Evolutionary conservation across 148 eudicot species (phyloP), one percentile per base, ranked within the genome.

Genomic region (Talinum fruticosum): DNA sequence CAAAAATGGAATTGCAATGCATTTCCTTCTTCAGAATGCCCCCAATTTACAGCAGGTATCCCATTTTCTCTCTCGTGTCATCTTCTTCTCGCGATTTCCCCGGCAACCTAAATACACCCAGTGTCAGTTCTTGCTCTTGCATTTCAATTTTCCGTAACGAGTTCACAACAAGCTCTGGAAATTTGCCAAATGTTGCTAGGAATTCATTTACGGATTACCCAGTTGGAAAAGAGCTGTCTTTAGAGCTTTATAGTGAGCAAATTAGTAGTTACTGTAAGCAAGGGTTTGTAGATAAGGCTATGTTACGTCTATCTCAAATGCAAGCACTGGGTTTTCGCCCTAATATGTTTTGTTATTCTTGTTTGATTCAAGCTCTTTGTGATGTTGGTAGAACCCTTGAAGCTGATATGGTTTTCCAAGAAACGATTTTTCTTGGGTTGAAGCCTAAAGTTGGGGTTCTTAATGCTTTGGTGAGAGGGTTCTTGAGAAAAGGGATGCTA

Each of bases 371-470:
- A 51, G 88, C 84, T 76, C 88, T 95, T 66, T 91, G 87, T 66
- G 81, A 78, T 81, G 87, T 80, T 59, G 98, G 94, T 30, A 89
- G 98, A 78, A 91, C 94, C 67, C 78, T 85, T 47, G 98, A 95
- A 86, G 96, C 95, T 34, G 98, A 95, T 37, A 91, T 89, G 26
- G 68, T 95, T 53, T 92, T 91, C 68, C 93, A 87, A 69, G 97
- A 95, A 71, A 92, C 92, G 94, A 15, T 85, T 18, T 73, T 28
- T 81, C 84, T 78, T 54, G 97, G 97, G 53, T 45, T 83, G 44
- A 86, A 70, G 76, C 97, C 96, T 24, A 80, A 78, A 64, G 75
- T 84, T 36, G 80, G 78, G 53, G 82, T 88, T 79, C 88, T 80
- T 35, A 95, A 95, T 83, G 85, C 76, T 38, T 84, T 95, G 89